Base-by-base conservation (phyloP, 2,329 filamentous ascomycete genomes). In the Diaporthe longicolla region DNA sequence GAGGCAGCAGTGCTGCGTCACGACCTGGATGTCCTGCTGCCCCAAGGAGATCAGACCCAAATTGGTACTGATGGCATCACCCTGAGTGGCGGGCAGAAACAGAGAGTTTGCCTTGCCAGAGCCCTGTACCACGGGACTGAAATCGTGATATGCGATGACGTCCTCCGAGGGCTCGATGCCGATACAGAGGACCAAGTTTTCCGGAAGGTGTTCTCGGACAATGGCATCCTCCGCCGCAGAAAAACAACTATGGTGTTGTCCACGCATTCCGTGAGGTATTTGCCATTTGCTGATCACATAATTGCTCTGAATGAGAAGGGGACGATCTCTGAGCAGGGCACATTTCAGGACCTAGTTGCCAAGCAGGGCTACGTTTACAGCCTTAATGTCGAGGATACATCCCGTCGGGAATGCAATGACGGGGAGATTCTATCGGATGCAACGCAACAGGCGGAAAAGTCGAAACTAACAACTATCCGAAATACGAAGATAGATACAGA, bases 211-310 rank as follows among this genome's bases (percentile, higher is more conserved):
- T 84, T 87, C 68, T 81, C 82, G 0, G 32, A 76, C 6, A 74
- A 77, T 32, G 84, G 85, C 0, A 71, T 87, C 0, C 71, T 80
- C 24, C 75, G 76, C 10, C 74, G 72, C 5, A 73, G 78, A 59
- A 65, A 72, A 5, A 74, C 78, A 4, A 80, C 79, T 0, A 77
- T 76, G 9, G 76, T 85, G 0, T 77, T 85, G 13, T 85, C 82
- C 75, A 86, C 83, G 0, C 83, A 86, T 73, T 82, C 81, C 1
- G 79, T 85, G 24, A 77, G 80, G 2, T 81, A 83, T 73, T 76
- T 88, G 1, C 83, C 84, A 0, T 78, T 79, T 1, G 85, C 86
- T 1, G 83, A 88, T 57, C 84, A 87, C 48, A 84, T 89, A 15
- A 83, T 89, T 48, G 85, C 84, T 0, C 81, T 90, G 0, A 19